Conservation (phyloP, 768 basidiomycete genomes). For the Exidia glandulosa region DNA sequence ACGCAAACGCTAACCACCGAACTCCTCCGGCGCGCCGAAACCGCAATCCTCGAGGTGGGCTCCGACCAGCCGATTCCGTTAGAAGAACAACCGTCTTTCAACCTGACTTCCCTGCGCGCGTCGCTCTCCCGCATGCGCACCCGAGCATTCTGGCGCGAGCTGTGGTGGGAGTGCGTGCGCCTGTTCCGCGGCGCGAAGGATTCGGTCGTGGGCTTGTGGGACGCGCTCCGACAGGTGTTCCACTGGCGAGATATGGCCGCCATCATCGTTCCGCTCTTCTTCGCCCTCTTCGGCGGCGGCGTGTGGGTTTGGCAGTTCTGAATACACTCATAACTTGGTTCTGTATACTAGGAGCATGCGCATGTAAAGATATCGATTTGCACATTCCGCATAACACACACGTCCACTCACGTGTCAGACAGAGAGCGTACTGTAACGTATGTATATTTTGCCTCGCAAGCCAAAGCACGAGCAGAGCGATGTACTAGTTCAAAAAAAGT, state of each 20-base stretch:
- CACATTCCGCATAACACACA: too few relatives aligned
- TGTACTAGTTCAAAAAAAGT: background rate
- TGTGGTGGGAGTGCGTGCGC: background rate
- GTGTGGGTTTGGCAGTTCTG: background rate
- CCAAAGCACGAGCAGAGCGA: background rate
- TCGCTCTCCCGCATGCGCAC: background rate
- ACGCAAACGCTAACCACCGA: slow-evolving; percentile 51
- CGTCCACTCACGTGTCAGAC: too few relatives aligned
- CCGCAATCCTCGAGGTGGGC: slow-evolving; percentile 69
- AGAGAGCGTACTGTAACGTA: too few relatives aligned
- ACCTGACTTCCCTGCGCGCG: background rate
- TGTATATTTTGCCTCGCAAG: too few relatives aligned
- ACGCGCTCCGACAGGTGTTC: background rate
- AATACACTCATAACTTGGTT: background rate
- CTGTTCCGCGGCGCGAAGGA: background rate
- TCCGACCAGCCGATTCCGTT: slow-evolving; percentile 8
- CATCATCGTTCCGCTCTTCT: background rate
- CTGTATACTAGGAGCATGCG: background rate
- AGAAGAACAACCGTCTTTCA: background rate
- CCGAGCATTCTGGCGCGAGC: background rate
- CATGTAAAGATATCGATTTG: background rate
- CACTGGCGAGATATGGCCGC: background rate
- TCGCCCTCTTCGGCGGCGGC: background rate
- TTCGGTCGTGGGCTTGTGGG: background rate
- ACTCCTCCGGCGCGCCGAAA: slow-evolving; percentile 59